These are phyloP conservation scores for Pichia insulana DNA, from an alignment of 805 yeast genomes.

Conservation along the genomic window DNA sequence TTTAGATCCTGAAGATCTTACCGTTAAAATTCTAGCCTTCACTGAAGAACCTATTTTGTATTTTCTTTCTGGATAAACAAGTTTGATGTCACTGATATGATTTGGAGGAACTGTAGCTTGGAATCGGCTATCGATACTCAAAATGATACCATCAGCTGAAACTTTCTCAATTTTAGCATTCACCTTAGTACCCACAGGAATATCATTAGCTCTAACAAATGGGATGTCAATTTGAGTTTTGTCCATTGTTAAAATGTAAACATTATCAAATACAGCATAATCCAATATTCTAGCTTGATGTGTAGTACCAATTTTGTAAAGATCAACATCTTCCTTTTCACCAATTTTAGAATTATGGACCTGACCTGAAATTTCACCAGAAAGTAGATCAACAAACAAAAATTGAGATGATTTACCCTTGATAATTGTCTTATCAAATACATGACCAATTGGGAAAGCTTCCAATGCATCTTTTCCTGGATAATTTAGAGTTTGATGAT, in stretches of 20 bases:
- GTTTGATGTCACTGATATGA: constrained; percentile 78
- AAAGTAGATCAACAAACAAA: constrained; percentile 50
- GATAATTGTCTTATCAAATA: constrained; percentile 49
- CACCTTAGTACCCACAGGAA: constrained; percentile 65
- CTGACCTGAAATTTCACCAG: constrained; percentile 50
- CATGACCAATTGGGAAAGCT: constrained; percentile 75
- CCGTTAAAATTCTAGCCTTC: constrained; percentile 59
- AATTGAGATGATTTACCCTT: constrained; percentile 51
- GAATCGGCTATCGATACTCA: constrained; percentile 58
- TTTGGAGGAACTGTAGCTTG: constrained; percentile 64
- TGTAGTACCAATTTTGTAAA: constrained; percentile 52
- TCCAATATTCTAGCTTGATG: constrained; percentile 76
- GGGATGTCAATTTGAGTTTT: constrained; percentile 53
- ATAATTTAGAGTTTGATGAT: constrained; percentile 32
- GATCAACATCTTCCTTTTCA: constrained; percentile 34
- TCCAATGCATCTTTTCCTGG: constrained; percentile 32
- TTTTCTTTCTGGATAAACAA: constrained; percentile 86
- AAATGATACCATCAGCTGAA: constrained; percentile 57
- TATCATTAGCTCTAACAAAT: constrained; percentile 61
- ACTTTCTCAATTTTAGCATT: constrained; percentile 48
- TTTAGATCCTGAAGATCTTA: constrained; percentile 33
- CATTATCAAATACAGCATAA: constrained; percentile 55
- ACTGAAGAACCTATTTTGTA: constrained; percentile 79
- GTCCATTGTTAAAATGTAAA: constrained; percentile 61
- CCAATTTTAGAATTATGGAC: constrained; percentile 70